phyloP scores from a whole-genome alignment of 2,329 filamentous ascomycete species.

The Metarhizium rileyi region DNA sequence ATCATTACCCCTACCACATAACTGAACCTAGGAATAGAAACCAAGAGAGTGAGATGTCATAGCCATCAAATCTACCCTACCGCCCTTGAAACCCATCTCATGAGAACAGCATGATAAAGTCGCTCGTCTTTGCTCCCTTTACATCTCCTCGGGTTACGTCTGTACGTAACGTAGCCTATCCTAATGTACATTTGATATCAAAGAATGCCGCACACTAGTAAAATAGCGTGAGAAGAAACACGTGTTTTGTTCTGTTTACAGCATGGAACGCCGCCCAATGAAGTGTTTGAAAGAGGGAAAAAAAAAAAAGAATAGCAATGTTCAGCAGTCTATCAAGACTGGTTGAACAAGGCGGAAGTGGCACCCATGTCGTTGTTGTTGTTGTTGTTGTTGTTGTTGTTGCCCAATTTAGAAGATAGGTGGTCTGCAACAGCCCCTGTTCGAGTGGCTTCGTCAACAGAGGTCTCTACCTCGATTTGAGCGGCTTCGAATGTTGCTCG shows the following conservation, averaged over 20 bases:
- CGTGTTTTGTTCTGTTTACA: neutral
- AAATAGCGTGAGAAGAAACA: constrained; percentile 7
- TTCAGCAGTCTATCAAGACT: neutral
- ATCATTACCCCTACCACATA: neutral
- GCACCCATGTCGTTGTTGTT: neutral
- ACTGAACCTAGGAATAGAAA: neutral
- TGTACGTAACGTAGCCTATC: neutral
- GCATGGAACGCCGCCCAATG: constrained; percentile 9
- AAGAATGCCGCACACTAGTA: neutral
- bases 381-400: neutral
- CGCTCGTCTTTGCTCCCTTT: neutral
- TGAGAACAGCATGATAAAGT: neutral
- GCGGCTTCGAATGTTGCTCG: constrained; percentile 28
- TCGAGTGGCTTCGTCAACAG: constrained; percentile 22
- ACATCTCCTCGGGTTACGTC: neutral
- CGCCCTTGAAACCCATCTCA: neutral
- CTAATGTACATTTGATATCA: neutral
- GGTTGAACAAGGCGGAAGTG: neutral
- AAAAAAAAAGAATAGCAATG: neutral
- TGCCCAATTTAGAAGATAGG: neutral
- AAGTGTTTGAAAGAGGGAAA: neutral
- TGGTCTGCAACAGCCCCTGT: constrained; percentile 6
- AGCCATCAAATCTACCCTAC: neutral
- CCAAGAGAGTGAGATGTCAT: neutral
- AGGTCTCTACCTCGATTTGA: constrained; percentile 22